phyloP scores from a whole-genome alignment of 2,329 filamentous ascomycete genomes.

The Pestalotiopsis sp. region DNA sequence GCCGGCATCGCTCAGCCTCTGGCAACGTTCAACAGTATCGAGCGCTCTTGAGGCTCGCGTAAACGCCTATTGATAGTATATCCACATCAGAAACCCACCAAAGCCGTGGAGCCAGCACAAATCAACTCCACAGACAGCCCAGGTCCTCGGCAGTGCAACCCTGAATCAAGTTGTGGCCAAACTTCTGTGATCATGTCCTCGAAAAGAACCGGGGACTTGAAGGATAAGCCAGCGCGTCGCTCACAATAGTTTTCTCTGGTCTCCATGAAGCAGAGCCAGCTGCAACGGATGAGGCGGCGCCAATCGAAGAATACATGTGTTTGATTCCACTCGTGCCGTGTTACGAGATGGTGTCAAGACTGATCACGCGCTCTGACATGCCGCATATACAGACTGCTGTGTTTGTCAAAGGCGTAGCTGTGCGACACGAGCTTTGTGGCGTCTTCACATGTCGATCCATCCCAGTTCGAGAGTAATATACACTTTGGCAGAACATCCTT shows the following conservation, averaged over 20 bases:
- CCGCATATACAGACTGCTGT: not conserved
- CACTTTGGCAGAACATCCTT: not conserved
- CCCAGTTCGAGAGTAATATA: not conserved
- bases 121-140: not conserved
- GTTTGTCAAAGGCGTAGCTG: not conserved
- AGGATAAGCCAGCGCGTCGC: not conserved
- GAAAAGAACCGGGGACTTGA: not conserved
- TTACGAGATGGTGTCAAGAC: not conserved
- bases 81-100: not conserved
- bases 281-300: not conserved
- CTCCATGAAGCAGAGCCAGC: not conserved
- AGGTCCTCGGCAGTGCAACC: not conserved
- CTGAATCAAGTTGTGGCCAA: not conserved
- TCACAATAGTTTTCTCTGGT: not conserved
- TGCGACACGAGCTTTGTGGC: not conserved
- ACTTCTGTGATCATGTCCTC: not conserved
- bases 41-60: not conserved
- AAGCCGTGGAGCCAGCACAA: not conserved
- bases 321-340: not conserved
- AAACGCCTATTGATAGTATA: not conserved
- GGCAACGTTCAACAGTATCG: not conserved
- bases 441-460: slow-evolving; percentile 6
- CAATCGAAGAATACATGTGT: not conserved
- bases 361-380: not conserved
- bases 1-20: not conserved